A percentile compares a stretch with the other conserved stretches of the same genome.
Evolutionary conservation across 805 yeast species (phyloP).

Genomic region (Ogataea pini): DNA sequence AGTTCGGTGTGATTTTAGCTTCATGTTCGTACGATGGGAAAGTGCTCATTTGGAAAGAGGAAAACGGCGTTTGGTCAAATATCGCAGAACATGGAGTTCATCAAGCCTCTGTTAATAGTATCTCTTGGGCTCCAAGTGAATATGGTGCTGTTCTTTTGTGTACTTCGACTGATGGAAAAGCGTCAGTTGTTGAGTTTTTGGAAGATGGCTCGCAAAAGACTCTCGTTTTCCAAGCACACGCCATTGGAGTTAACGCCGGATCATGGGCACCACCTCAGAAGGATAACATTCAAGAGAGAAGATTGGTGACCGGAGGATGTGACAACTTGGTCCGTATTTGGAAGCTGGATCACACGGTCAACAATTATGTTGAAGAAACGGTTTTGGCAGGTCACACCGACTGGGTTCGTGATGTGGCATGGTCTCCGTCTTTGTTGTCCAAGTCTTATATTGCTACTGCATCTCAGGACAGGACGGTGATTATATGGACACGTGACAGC

Average conservation of each 20-base stretch:
- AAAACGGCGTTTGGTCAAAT: constrained; percentile 81
- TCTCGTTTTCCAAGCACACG: constrained; percentile 73
- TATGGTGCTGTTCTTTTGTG: constrained; percentile 90
- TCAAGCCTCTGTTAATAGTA: constrained; percentile 92
- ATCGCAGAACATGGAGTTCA: constrained; percentile 87
- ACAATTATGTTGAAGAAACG: constrained; percentile 70
- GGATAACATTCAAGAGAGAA: constrained; percentile 49
- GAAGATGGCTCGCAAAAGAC: constrained; percentile 82
- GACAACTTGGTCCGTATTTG: constrained; percentile 93
- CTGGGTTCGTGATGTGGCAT: constrained; percentile 98
- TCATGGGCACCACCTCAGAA: constrained; percentile 81
- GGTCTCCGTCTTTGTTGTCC: constrained; percentile 91
- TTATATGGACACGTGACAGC: constrained; percentile 84
- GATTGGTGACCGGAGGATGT: constrained; percentile 93
- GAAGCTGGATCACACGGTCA: constrained; percentile 59
- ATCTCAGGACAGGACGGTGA: constrained; percentile 92
- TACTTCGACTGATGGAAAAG: constrained; percentile 90
- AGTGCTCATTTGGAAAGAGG: constrained; percentile 94
- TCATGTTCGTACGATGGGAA: constrained; percentile 95
- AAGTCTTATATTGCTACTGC: constrained; percentile 93
- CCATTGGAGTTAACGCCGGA: constrained; percentile 91
- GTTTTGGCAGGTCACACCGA: constrained; percentile 88
- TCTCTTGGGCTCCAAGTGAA: constrained; percentile 97
- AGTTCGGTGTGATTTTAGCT: constrained; percentile 92
- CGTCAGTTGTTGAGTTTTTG: constrained; percentile 85